phyloP scores from a whole-genome alignment of 495 filamentous ascomycete genomes.

The Neurospora sp. region DNA sequence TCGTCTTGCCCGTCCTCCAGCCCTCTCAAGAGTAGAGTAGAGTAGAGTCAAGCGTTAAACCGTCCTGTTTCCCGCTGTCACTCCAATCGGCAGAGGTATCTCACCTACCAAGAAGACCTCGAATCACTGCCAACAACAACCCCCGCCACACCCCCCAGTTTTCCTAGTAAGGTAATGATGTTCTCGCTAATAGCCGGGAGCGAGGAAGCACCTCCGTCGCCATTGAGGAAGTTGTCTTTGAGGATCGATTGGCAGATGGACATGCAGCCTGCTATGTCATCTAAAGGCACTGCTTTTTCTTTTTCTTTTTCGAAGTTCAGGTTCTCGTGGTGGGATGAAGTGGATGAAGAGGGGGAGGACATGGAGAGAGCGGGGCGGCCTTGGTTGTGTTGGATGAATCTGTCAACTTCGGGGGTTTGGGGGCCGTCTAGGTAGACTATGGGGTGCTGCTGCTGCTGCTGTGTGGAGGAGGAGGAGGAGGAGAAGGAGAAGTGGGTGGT shows the following conservation, averaged over 20 bases:
- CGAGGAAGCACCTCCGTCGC: conserved; percentile 41
- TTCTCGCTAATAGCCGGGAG: conserved; percentile 60
- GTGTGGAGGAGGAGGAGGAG: not conserved
- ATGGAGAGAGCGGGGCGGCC: not conserved
- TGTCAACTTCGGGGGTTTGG: not conserved
- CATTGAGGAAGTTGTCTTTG: conserved; percentile 39
- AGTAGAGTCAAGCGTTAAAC: too few relatives aligned
- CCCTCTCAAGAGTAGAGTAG: too few relatives aligned
- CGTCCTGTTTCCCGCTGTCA: too few relatives aligned
- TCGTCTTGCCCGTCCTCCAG: too few relatives aligned
- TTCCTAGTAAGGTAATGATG: conserved; percentile 43
- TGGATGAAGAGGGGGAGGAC: not conserved
- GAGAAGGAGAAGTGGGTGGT: not conserved
- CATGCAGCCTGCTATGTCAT: conserved; percentile 34
- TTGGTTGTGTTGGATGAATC: not conserved
- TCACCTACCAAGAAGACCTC: not conserved
- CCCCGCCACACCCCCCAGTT: conserved; percentile 35
- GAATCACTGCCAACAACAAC: conserved; percentile 7
- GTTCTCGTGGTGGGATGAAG: not conserved
- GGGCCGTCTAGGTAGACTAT: not conserved
- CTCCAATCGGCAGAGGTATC: too few relatives aligned
- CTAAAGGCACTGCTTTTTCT: conserved; percentile 22
- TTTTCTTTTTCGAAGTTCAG: conserved; percentile 4
- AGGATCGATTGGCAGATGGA: conserved; percentile 10
- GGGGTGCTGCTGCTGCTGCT: not conserved